phyloP scores from a whole-genome alignment of 1,284 basidiomycete genomes.

The Wolfiporia cocos region DNA sequence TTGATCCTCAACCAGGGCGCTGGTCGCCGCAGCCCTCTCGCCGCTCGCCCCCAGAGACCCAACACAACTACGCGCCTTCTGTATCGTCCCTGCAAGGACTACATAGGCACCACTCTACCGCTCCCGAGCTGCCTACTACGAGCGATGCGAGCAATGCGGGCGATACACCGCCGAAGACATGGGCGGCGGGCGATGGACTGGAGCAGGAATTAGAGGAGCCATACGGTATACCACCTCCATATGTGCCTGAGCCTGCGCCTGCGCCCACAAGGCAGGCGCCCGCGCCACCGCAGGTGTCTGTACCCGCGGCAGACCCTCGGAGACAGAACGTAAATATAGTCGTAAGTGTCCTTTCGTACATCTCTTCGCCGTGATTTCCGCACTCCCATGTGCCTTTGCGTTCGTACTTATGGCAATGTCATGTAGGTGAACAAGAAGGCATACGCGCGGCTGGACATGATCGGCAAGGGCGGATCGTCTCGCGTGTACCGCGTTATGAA shows the following conservation, averaged over 20 bases:
- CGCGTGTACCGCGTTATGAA: conserved; percentile 88
- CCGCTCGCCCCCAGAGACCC: too few relatives aligned
- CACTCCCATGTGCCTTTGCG: too few relatives aligned
- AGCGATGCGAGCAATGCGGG: conserved; percentile 34
- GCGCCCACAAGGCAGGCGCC: conserved; percentile 9
- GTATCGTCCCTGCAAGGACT: too few relatives aligned
- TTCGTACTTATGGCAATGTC: too few relatives aligned
- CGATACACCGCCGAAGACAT: too few relatives aligned
- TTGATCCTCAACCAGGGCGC: conserved; percentile 28
- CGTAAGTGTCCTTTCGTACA: too few relatives aligned
- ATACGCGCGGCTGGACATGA: conserved; percentile 80
- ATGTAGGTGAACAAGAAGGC: conserved; percentile 71
- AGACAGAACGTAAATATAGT: conserved; percentile 22
- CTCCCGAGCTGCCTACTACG: conserved; percentile 46
- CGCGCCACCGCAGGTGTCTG: conserved; percentile 5
- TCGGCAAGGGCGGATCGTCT: conserved; percentile 92
- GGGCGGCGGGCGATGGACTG: conserved; percentile 39
- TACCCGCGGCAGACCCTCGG: conserved; percentile 1
- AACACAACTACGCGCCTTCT: too few relatives aligned
- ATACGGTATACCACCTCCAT: too few relatives aligned
- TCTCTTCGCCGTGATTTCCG: too few relatives aligned
- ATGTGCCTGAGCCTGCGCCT: too few relatives aligned
- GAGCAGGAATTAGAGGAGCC: conserved; percentile 27
- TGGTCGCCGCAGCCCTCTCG: too few relatives aligned
- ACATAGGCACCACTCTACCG: conserved; percentile 58